Base-by-base conservation (phyloP, 1,139 yeast species). In the Suhomyces yuchorum region DNA sequence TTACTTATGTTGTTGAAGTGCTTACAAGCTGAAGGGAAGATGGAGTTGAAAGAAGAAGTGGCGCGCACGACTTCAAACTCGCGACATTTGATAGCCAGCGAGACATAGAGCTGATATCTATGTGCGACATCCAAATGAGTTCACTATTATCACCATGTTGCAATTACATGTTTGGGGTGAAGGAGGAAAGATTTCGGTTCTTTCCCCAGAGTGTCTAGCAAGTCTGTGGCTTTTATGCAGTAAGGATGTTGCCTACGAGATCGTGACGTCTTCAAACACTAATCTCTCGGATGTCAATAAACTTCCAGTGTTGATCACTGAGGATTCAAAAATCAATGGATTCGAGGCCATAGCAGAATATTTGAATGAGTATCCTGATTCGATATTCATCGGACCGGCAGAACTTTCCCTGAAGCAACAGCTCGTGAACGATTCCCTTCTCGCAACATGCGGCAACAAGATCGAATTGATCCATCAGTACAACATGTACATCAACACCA, bases 241-340 rank as follows among this genome's bases (percentile, higher is more conserved):
- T 8, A 17, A 24, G 18, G 32, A 35, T 11, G 42, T 46, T n/a
- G 22, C 39, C 4, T 53, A 35, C 37, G 63, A 64, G 36, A 66
- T 85, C 2, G 71, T 81, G 2, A 71, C 82, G 3, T 81, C 87
- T 9, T 78, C 81, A 43, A 84, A 85, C 59, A 78, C 85, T n/a
- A 78, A 80, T 55, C 51, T 82, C 15, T 78, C 90, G 1, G 70
- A 71, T 12, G 70, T 71, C 11, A 78, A 78, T 3, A 70, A 68
- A 43, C 66, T 89, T 30, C 96, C 96, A 0, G 71, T 81, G 3
- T 65, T 87, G 42, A 59, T 68, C 8, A 65, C 62, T 8, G 64
- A 61, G 1, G 67, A 57, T 2, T 53, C 55, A 3, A 63, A 61
- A 44, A 57, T 61, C 40, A 71, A 79, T 46, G 90, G 92, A 0